A percentile compares a stretch with the other conserved stretches of the same genome.
These are phyloP conservation scores for Fusarium keratoplasticum DNA, from an alignment of 2,329 filamentous ascomycete genomes.

Conservation along the genomic window DNA sequence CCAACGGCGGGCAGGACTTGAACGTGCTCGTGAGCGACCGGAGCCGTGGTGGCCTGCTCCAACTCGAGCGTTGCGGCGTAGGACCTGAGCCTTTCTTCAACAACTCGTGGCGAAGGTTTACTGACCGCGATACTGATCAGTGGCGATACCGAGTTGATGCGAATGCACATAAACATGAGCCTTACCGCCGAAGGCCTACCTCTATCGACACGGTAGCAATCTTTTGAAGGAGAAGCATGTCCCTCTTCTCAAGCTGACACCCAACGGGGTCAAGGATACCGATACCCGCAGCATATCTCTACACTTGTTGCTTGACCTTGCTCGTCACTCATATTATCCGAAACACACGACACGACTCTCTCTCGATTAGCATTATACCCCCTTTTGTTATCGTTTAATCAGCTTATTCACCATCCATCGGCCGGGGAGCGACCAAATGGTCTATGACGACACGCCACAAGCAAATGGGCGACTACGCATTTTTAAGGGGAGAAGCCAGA, in stretches of 20 bases:
- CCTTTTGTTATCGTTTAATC: constrained; percentile 26
- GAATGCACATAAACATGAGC: constrained; percentile 16
- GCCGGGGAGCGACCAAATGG: neutral
- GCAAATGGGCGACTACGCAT: constrained; percentile 1
- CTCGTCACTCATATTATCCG: constrained; percentile 4
- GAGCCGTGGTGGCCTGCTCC: constrained; percentile 74
- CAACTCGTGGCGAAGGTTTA: constrained; percentile 29
- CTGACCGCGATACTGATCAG: neutral
- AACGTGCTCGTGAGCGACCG: constrained; percentile 75
- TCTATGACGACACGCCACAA: constrained; percentile 1
- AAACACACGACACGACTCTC: neutral
- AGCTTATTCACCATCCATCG: neutral
- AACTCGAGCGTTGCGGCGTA: constrained; percentile 63
- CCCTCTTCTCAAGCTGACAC: neutral
- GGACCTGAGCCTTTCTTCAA: constrained; percentile 43
- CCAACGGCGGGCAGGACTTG: constrained; percentile 75
- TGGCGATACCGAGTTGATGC: constrained; percentile 28
- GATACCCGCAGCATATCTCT: constrained; percentile 7
- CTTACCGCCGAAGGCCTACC: constrained; percentile 29
- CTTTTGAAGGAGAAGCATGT: constrained; percentile 8
- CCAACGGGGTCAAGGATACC: neutral
- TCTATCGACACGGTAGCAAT: constrained; percentile 32
- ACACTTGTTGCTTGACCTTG: constrained; percentile 2
- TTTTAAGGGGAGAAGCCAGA: constrained; percentile 4
- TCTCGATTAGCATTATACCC: constrained; percentile 29